Base-by-base conservation (phyloP, 2,329 filamentous ascomycete species). In the Nannizziopsis arthrosporioides region DNA sequence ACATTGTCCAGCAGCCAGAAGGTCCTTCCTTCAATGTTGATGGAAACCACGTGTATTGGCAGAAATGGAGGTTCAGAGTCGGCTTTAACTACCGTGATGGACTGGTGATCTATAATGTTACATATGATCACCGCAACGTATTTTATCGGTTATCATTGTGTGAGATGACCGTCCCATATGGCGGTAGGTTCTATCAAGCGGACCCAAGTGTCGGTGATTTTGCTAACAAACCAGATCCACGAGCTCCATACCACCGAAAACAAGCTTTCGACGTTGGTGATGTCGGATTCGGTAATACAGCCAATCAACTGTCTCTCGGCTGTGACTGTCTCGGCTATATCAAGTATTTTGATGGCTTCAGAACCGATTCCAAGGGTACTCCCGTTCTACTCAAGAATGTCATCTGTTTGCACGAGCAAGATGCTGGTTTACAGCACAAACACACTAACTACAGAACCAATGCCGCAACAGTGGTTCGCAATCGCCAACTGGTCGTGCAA, bases 261-360 rank as follows among this genome's bases (percentile, higher is more conserved):
- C 74, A 78, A 5, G 81, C 81, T 0, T 84, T 84, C 54, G 81
- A 85, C 61, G 71, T 84, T 18, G 81, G 81, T 30, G 81, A 85
- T 60, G 78, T 73, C 34, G 75, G 80, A 30, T 78, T 79, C 10
- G 80, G 81, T 39, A 71, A 79, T 50, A 82, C 80, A 69, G 78
- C 80, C 50, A 84, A 85, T 60, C 78, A 84, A 59, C 68, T 85
- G 2, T 75, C 81, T 55, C 69, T 85, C 1, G 81, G 81, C 22
- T 85, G 81, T 56, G 81, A 85, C 60, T 85, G 81, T 56, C 68
- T 84, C 1, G 81, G 81, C 2, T 77, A 78, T 14, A 84, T 85
- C 58, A 76, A 83, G 58, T 84, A 85, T 56, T 71, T 84, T 35
- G 73, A 73, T 47, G 74, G 73, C 2, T 71, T 78, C 12, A 63